Evolutionary conservation across 2,329 filamentous ascomycete species (phyloP), one percentile per base, ranked within the genome.

Genomic region (Aspergillus alliaceus): DNA sequence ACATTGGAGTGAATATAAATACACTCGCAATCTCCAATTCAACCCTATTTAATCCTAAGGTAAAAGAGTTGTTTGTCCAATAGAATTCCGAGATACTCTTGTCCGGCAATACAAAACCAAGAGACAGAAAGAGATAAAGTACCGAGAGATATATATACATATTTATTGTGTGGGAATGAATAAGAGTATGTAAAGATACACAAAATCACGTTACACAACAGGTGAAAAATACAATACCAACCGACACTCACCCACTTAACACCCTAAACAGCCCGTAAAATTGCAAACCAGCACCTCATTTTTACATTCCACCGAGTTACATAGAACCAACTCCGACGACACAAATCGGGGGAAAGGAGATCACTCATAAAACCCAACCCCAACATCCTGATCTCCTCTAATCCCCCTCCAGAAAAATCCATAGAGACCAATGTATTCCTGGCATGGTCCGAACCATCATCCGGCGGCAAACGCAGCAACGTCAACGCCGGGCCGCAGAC

Each of bases 361-460:
- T 22, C 37, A 9, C 11, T 20, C 37, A 40, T 14, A 8, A 40
- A 40, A 40, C 37, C 22, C 20, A 22, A 22, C 12, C 6, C 22
- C 14, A 18, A 42, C 22, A 12, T 6, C 14, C 15, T 18, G 39
- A 42, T 42, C 39, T 42, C 39, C 22, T 18, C 20, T 22, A 20
- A 40, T 42, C 39, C 20, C 7, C 20, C 39, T 18, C 20, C 14
- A n/a, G 15, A n/a, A 42, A 15, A n/a, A n/a, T n/a, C n/a, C n/a
- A n/a, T n/a, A n/a, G 40, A 32, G 27, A 39, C 35, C 59, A 31
- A 63, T 64, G 61, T 64, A 62, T 62, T 34, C 59, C 55, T 63
- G 61, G 61, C 59, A 62, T 59, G 57, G 57, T 22, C 52, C 53
- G 22, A 49, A 56, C 34, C 53, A 25, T 44, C 53, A 25, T 44